phyloP scores from a whole-genome alignment of 2,329 filamentous ascomycete genomes.

The Nigrospora sphaerica region DNA sequence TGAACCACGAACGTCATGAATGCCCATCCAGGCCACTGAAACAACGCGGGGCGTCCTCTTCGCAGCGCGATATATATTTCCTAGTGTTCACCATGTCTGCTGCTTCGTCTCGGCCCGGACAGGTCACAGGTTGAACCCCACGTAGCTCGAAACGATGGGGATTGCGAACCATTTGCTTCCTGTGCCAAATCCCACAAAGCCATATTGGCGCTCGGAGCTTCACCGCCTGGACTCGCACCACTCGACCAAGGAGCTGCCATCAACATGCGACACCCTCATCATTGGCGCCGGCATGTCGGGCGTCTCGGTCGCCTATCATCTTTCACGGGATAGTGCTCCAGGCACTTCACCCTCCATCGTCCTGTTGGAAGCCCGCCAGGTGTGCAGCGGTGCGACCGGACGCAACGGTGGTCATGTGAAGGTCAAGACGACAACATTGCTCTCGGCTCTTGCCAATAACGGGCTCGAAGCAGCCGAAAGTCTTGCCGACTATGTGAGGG shows the following conservation, averaged over 20 bases:
- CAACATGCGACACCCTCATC: slow-evolving; percentile 7
- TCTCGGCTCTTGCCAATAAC: background rate
- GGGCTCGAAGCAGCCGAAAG: background rate
- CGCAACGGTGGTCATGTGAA: slow-evolving; percentile 10
- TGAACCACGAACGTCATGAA: too few species aligned
- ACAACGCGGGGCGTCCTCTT: too few species aligned
- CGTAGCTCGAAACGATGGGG: too few species aligned
- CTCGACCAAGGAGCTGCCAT: slow-evolving; percentile 6
- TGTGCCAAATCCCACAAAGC: slow-evolving; percentile 5
- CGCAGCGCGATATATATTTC: too few species aligned
- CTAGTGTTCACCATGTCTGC: too few species aligned
- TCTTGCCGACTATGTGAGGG: slow-evolving; percentile 1
- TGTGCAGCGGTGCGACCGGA: slow-evolving; percentile 9
- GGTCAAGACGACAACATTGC: slow-evolving; percentile 3
- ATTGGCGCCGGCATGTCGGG: slow-evolving; percentile 8
- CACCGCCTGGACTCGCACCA: slow-evolving; percentile 8
- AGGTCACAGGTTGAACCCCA: too few species aligned
- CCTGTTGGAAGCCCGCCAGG: slow-evolving; percentile 8
- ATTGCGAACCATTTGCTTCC: slow-evolving; percentile 4
- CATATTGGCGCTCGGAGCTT: slow-evolving; percentile 8
- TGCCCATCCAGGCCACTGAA: too few species aligned
- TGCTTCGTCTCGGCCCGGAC: too few species aligned
- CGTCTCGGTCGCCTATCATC: slow-evolving; percentile 8
- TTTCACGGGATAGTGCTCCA: background rate
- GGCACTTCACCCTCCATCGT: slow-evolving; percentile 4